Evolutionary conservation across 139 green algal species (phyloP).

Genomic region (Mychonastes homosphaera): DNA sequence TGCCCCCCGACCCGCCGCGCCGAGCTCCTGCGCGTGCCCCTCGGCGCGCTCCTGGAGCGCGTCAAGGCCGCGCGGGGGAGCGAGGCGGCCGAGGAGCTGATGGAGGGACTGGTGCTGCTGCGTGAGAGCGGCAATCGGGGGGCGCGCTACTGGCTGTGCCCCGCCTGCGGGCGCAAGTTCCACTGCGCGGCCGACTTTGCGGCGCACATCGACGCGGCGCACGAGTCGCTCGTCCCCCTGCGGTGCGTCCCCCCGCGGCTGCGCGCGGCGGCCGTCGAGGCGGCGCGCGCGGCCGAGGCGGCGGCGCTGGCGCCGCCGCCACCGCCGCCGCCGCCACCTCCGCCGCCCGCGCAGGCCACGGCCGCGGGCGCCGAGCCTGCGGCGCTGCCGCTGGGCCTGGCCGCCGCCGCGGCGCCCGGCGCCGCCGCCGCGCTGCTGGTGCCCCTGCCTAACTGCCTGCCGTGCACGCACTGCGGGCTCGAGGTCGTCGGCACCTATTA

Average conservation of each 20-base stretch:
- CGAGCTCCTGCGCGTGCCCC: conserved; percentile 41
- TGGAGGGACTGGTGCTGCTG: conserved; percentile 48
- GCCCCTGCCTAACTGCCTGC: conserved; percentile 22
- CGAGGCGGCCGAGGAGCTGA: conserved; percentile 40
- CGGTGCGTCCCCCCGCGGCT: too few relatives aligned
- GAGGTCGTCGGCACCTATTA: conserved; percentile 46
- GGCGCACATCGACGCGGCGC: conserved; percentile 39
- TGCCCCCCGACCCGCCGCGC: conserved; percentile 28
- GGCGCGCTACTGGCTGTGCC: conserved; percentile 49
- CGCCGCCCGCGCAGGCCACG: background rate
- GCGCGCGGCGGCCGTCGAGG: background rate
- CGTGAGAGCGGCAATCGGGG: conserved; percentile 30
- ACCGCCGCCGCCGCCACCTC: background rate
- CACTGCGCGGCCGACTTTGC: conserved; percentile 29
- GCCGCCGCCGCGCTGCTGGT: background rate
- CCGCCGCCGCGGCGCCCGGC: too few relatives aligned
- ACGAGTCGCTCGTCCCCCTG: conserved; percentile 37
- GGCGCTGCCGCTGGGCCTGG: too few relatives aligned
- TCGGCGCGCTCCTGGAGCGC: conserved; percentile 31
- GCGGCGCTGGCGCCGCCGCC: background rate
- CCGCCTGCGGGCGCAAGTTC: conserved; percentile 39
- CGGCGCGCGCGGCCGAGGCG: conserved; percentile 5
- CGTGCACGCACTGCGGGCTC: conserved; percentile 38
- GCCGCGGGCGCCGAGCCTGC: too few relatives aligned
- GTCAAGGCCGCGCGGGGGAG: conserved; percentile 36